Base-by-base conservation (phyloP, 129 eudicot species). In the Lonicera japonica region DNA sequence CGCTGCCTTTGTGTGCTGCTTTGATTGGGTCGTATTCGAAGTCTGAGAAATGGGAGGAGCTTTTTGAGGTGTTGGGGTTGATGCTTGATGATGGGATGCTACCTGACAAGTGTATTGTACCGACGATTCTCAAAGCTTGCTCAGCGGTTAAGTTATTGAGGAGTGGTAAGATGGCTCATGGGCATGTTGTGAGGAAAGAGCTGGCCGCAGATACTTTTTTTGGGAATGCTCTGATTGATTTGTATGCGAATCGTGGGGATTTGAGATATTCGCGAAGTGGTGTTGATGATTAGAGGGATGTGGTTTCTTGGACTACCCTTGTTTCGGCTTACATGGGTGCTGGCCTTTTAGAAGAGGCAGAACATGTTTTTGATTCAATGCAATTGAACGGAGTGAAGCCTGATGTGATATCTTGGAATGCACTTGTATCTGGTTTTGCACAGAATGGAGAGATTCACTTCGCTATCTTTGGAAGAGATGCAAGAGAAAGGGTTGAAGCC, bases 231-330 rank as follows among this genome's bases (percentile, higher is more conserved):
- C 74, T 78, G 59, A 64, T 78, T 53, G 77, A 78, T 46, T 43
- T 73, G 66, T 78, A 78, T 54, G 68, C 83, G 4, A 78, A 78
- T 50, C 73, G 79, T 64, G 73, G 79, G 46, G 60, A 67, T 13
- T 73, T 78, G 50, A 59, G 70, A 46, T 63, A 0, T 51, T 61
- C 70, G 0, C 25, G 56, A 52, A 25, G 55, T 46, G 80, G 69
- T 29, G 70, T 79, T 56, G 70, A 66, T 34, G 15, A 46, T 24
- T 48, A 47, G 22, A 69, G 66, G 58, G 80, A 73, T 23, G 84
- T 79, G 23, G 84, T 79, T 21, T 69, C 84, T 5, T 79, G 84
- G 84, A 79, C 84, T 65, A 69, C 73, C 29, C 75, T 79, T 46
- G 66, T 79, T 64, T 75, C 75, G 7, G 84, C 79, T 74, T 79